Evolutionary conservation across 345 rosid genomes (phyloP), one percentile per base, ranked within the genome.

Genomic region (Syzygium grande): DNA sequence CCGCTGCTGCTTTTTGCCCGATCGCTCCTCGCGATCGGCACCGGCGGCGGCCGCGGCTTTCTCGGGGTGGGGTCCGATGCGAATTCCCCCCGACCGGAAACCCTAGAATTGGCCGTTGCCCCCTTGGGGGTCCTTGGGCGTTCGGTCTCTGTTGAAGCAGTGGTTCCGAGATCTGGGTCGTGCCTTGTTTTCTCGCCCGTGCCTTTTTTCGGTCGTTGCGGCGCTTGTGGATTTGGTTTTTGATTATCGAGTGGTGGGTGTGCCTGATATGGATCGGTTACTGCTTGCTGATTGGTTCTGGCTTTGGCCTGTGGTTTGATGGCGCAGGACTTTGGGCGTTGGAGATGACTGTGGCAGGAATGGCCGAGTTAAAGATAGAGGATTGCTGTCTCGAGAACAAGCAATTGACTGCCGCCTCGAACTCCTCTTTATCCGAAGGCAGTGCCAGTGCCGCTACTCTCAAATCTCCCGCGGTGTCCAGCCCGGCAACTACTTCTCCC

Each of bases 371-470:
- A 58, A 94, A 88, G 89, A 83, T 86, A 38, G 98, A 96, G 89
- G 95, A 92, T 91, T 87, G 92, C 88, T 95, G 99, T 91, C 93
- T 93, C 87, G 99, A 94, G 90, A 97, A 97, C 91, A 97, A 94
- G 89, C 99, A 97, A 92, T 92, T 91, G 90, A 91, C 92, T 2
- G 93, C 97, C 38, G 96, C 95, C 85, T 95, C 98, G 8, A 92
- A 93, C 90, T 93, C 98, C 12, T 94, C 98, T 85, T 25, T 93
- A 22, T 98, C 98, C 4, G 98, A 95, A 87, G 98, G 95, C 53
- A 94, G 96, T 92, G 95, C 93, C 46, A 92, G 92, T 90, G 94
- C 46, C 46, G 46, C 95, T 86, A 88, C 90, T 86, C 90, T 91
- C 79, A 96, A 93, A 92, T 95, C 99, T 22, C 98, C 99, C 27